These are phyloP conservation scores for Fraxinus excelsior DNA, from an alignment of 257 asterid genomes.

Conservation along the genomic window DNA sequence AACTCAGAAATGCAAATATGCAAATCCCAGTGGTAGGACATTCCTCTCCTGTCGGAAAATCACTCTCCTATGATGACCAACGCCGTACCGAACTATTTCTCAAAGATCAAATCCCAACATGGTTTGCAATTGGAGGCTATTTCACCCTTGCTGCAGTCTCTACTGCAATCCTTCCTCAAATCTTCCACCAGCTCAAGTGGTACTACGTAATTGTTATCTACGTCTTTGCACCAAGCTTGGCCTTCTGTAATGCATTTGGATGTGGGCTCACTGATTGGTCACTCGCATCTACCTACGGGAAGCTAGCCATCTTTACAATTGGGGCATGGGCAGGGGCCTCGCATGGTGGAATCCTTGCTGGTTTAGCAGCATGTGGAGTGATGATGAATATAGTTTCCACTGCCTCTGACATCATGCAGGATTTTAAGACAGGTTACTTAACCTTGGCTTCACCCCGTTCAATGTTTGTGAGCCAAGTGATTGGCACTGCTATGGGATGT, in stretches of 20 bases:
- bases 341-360: slow-evolving; percentile 60
- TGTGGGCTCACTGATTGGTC: slow-evolving; percentile 79
- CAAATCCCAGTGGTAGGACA: slow-evolving; percentile 36
- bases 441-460: slow-evolving; percentile 68
- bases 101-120: slow-evolving; percentile 2
- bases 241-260: slow-evolving; percentile 73
- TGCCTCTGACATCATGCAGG: slow-evolving; percentile 67
- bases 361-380: slow-evolving; percentile 71
- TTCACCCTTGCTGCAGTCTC: slow-evolving; percentile 45
- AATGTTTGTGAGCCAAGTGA: slow-evolving; percentile 72
- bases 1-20: slow-evolving; percentile 24
- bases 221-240: slow-evolving; percentile 51
- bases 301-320: slow-evolving; percentile 60
- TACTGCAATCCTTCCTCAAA: slow-evolving; percentile 50
- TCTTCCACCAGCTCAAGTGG: slow-evolving; percentile 60
- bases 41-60: slow-evolving; percentile 14
- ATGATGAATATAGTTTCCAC: slow-evolving; percentile 72
- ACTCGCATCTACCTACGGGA: slow-evolving; percentile 67
- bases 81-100: slow-evolving; percentile 50
- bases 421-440: slow-evolving; percentile 66
- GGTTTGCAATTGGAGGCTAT: slow-evolving; percentile 55
- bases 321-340: slow-evolving; percentile 68
- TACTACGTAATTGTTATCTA: slow-evolving; percentile 52
- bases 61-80: slow-evolving; percentile 43
- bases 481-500: slow-evolving; percentile 74